phyloP scores from a whole-genome alignment of 1,284 basidiomycete species.

The Takashimella tepidaria region DNA sequence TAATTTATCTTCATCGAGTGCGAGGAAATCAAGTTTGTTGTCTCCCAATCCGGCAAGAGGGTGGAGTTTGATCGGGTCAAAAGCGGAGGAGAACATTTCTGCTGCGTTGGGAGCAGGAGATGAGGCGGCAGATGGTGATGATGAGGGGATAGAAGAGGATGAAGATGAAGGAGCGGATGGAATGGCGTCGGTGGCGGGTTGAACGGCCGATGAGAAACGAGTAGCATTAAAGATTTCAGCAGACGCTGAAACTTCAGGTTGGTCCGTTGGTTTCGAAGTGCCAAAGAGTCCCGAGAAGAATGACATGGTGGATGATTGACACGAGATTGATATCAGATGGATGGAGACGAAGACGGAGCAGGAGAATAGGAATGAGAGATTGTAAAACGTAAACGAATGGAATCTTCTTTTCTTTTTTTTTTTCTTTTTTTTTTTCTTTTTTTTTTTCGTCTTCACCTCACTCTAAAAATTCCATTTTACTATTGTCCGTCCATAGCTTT shows the following conservation, averaged over 20 bases:
- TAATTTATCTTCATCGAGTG: conserved; percentile 89
- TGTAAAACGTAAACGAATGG: too few species aligned
- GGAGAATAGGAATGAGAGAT: background rate
- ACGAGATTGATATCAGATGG: background rate
- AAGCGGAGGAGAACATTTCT: conserved; percentile 74
- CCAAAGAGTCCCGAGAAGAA: conserved; percentile 44
- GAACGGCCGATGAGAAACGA: conserved; percentile 33
- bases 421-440: background rate
- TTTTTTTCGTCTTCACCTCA: background rate
- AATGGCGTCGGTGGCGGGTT: conserved; percentile 15
- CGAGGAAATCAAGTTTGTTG: conserved; percentile 84
- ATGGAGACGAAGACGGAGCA: background rate
- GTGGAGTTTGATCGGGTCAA: conserved; percentile 84
- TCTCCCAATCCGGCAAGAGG: conserved; percentile 76
- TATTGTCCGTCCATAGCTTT: background rate
- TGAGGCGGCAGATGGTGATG: conserved; percentile 8
- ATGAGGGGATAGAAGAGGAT: conserved; percentile 7
- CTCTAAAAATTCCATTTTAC: background rate
- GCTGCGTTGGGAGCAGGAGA: conserved; percentile 57
- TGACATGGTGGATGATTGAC: conserved; percentile 33
- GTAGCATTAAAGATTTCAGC: conserved; percentile 41
- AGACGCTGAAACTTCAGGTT: conserved; percentile 27
- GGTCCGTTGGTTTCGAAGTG: conserved; percentile 12
- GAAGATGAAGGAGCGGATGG: conserved; percentile 13
- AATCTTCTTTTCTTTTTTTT: background rate